Evolutionary conservation across 2,329 filamentous ascomycete genomes (phyloP).

Genomic region (Chrysosporium queenslandicum): DNA sequence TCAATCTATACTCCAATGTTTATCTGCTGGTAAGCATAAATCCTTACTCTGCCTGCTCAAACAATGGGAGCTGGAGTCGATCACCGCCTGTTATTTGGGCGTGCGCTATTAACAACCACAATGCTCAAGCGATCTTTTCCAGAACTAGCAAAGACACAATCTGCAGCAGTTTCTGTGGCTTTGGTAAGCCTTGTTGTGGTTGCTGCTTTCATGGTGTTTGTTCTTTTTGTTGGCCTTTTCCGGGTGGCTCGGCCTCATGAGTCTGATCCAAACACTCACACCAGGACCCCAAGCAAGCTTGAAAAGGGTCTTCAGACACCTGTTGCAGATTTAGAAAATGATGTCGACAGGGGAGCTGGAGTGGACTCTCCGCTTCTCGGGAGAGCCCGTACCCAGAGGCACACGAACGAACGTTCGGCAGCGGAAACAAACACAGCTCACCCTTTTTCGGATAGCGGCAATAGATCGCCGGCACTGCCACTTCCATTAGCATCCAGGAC

Average conservation of each 20-base stretch:
- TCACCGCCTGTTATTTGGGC: neutral
- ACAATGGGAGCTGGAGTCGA: neutral
- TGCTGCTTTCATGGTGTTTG: neutral
- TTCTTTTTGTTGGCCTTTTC: neutral
- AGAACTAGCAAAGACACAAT: neutral
- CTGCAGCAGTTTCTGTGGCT: neutral
- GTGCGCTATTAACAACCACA: too few species aligned
- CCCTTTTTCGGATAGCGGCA: neutral
- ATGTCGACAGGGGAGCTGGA: neutral
- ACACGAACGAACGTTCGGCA: neutral
- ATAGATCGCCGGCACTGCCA: neutral
- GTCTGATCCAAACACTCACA: neutral
- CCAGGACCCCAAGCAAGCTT: neutral
- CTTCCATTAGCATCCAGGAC: neutral
- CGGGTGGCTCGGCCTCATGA: neutral
- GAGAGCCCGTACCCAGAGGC: neutral
- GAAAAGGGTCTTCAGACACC: neutral
- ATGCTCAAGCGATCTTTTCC: neutral
- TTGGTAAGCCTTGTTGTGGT: neutral
- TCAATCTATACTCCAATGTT: too few species aligned
- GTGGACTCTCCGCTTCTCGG: neutral
- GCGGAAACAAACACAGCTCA: neutral
- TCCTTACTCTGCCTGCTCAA: too few species aligned
- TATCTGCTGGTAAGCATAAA: too few species aligned
- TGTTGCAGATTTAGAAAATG: neutral